Evolutionary conservation across 1,284 basidiomycete species (phyloP).

Genomic region (Cutaneotrichosporon sp.): DNA sequence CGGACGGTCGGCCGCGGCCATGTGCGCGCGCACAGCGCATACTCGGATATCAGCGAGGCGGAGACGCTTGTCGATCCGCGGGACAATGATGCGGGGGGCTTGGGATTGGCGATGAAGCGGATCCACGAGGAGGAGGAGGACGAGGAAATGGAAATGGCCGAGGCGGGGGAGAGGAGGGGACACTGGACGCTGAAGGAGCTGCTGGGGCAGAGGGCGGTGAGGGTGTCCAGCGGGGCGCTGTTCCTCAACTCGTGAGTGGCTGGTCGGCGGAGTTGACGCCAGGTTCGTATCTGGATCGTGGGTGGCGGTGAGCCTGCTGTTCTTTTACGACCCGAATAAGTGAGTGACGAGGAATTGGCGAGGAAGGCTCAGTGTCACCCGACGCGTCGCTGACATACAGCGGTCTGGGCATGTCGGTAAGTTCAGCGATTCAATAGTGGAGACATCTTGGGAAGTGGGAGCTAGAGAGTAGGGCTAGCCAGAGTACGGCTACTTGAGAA

Average conservation of each 20-base stretch:
- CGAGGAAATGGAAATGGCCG: background rate
- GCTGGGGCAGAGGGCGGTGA: constrained; percentile 12
- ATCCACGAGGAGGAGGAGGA: background rate
- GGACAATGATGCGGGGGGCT: background rate
- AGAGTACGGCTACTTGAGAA: too few species aligned
- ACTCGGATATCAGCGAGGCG: background rate
- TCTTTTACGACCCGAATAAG: constrained; percentile 42
- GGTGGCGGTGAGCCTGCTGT: constrained; percentile 39
- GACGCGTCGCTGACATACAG: too few species aligned
- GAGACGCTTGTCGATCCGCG: constrained; percentile 4
- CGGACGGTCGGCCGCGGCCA: too few species aligned
- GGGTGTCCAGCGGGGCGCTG: constrained; percentile 31
- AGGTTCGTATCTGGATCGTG: constrained; percentile 38
- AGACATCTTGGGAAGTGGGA: too few species aligned
- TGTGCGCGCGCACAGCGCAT: background rate
- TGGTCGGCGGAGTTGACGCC: constrained; percentile 16
- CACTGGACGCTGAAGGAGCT: background rate
- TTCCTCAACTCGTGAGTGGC: constrained; percentile 42
- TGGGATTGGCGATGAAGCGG: constrained; percentile 1
- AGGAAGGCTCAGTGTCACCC: constrained; percentile 5
- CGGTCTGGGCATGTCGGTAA: constrained; percentile 38
- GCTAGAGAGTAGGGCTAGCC: too few species aligned
- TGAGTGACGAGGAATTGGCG: constrained; percentile 20
- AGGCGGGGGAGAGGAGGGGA: background rate
- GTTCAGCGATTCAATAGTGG: constrained; percentile 5